These are phyloP conservation scores for Tarenaya hassleriana DNA, from an alignment of 345 rosid species.

Conservation along the genomic window DNA sequence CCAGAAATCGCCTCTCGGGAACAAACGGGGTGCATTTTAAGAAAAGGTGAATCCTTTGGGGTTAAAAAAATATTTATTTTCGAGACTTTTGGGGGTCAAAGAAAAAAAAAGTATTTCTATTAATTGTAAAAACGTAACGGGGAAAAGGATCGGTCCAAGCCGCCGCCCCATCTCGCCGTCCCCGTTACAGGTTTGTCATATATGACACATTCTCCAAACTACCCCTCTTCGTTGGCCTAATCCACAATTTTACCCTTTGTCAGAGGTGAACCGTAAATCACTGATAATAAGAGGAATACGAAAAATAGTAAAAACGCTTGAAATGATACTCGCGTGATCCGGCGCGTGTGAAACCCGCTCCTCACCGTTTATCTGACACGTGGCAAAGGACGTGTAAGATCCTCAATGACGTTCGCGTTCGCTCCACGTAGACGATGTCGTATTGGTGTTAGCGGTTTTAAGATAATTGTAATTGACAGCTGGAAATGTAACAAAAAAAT, in stretches of 20 bases:
- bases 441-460: neutral
- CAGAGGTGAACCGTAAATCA: conserved; percentile 17
- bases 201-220: too few species aligned
- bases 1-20: conserved; percentile 27
- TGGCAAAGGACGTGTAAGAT: conserved; percentile 8
- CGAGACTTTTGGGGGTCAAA: too few species aligned
- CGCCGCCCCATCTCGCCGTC: too few species aligned
- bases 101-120: too few species aligned
- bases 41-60: too few species aligned
- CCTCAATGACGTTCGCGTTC: too few species aligned
- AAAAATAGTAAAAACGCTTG: neutral
- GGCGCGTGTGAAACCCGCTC: conserved; percentile 28
- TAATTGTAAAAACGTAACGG: too few species aligned
- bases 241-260: conserved; percentile 16
- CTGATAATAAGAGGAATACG: conserved; percentile 15
- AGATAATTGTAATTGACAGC: too few species aligned
- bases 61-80: too few species aligned
- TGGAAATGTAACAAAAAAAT: too few species aligned
- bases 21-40: conserved; percentile 21
- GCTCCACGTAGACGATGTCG: conserved; percentile 16
- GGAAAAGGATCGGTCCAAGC: too few species aligned
- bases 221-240: neutral
- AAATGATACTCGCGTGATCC: conserved; percentile 39
- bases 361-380: conserved; percentile 26
- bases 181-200: too few species aligned